Conservation (phyloP, 768 basidiomycete species). For the Boletus speciosus region DNA sequence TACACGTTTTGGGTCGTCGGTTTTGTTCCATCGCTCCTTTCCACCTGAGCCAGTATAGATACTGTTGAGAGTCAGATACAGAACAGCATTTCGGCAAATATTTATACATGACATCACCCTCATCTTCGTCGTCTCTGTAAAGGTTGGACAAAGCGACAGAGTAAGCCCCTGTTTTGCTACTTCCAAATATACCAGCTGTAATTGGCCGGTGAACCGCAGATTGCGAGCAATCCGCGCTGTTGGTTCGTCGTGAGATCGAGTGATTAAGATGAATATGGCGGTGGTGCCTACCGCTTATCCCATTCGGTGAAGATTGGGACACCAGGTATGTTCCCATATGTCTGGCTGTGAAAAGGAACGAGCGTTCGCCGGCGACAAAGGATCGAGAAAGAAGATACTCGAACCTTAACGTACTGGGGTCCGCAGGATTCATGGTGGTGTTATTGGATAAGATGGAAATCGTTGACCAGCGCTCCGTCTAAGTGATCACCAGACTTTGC, state of each 20-base stretch:
- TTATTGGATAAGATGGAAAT: not conserved
- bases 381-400: not conserved
- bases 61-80: slow-evolving; percentile 10
- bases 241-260: not conserved
- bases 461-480: not conserved
- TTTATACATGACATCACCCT: slow-evolving; percentile 25
- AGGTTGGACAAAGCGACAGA: slow-evolving; percentile 19
- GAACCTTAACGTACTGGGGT: not conserved
- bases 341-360: slow-evolving; percentile 8
- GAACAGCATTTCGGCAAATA: not conserved
- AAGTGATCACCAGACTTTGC: too few species aligned
- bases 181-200: slow-evolving; percentile 23
- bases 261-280: not conserved
- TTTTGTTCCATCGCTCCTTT: slow-evolving; percentile 5
- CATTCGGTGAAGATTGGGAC: slow-evolving; percentile 22
- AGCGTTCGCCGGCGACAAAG: not conserved
- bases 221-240: slow-evolving; percentile 6
- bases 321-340: slow-evolving; percentile 24
- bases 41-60: slow-evolving; percentile 30
- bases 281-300: slow-evolving; percentile 14
- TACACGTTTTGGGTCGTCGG: slow-evolving; percentile 20
- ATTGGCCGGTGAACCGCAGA: slow-evolving; percentile 16
- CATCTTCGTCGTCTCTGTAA: slow-evolving; percentile 26
- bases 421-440: slow-evolving; percentile 17
- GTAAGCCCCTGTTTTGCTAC: not conserved